These are phyloP conservation scores for Aspergillus sp. DNA, from an alignment of 2,329 filamentous ascomycete genomes.

Conservation along the genomic window DNA sequence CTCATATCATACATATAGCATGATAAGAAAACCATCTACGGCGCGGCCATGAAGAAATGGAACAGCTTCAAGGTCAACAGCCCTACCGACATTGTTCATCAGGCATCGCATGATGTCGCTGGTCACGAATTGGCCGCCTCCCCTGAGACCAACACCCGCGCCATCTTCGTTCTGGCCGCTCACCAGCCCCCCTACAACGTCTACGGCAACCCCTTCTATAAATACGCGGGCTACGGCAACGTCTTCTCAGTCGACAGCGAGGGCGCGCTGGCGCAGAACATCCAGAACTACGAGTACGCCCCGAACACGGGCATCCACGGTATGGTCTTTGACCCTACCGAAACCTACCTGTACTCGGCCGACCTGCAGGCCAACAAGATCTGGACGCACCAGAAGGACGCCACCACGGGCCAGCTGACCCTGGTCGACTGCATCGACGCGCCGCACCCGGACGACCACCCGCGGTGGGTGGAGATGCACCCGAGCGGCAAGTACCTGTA, in stretches of 20 bases:
- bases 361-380: slow-evolving; percentile 54
- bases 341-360: slow-evolving; percentile 49
- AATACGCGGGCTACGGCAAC: slow-evolving; percentile 77
- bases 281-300: slow-evolving; percentile 48
- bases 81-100: slow-evolving; percentile 73
- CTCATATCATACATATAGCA: no score
- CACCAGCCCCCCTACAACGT: slow-evolving; percentile 75
- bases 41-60: slow-evolving; percentile 92
- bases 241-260: slow-evolving; percentile 52
- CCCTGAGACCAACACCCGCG: slow-evolving; percentile 74
- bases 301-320: slow-evolving; percentile 49
- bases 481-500: slow-evolving; percentile 76
- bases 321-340: slow-evolving; percentile 47
- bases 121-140: slow-evolving; percentile 70
- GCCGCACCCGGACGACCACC: slow-evolving; percentile 70
- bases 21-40: slow-evolving; percentile 79
- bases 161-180: slow-evolving; percentile 83
- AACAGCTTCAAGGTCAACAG: slow-evolving; percentile 74
- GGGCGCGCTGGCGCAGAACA: slow-evolving; percentile 41
- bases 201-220: slow-evolving; percentile 89
- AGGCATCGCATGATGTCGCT: slow-evolving; percentile 71
- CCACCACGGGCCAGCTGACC: slow-evolving; percentile 59
- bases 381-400: slow-evolving; percentile 77
- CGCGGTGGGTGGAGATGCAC: slow-evolving; percentile 85
- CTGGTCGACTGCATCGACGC: slow-evolving; percentile 73